Percentiles rank a stretch among this genome's conserved stretches.
Conservation (phyloP, 768 basidiomycete species). For the Crepidotus variabilis region DNA sequence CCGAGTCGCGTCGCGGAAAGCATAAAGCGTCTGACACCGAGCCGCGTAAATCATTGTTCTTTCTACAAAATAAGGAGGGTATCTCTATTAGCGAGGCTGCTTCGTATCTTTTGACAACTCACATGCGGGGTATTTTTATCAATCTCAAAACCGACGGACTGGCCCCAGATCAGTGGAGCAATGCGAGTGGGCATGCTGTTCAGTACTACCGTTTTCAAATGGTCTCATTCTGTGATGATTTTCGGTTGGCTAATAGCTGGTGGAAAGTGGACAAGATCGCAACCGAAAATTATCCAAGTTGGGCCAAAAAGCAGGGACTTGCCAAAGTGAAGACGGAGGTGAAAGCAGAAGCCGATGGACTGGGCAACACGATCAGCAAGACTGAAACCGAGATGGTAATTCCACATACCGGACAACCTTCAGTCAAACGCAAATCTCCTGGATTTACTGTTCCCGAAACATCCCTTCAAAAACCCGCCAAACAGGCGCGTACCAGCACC, state of each 20-base stretch:
- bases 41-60: neutral
- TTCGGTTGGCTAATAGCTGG: neutral
- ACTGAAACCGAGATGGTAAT: neutral
- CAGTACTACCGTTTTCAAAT: neutral
- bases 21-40: neutral
- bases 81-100: neutral
- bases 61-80: neutral
- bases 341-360: neutral
- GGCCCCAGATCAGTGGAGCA: neutral
- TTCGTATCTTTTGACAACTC: neutral
- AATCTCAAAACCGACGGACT: neutral
- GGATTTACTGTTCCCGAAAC: too few relatives aligned
- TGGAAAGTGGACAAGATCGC: neutral
- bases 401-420: neutral
- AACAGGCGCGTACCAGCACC: too few relatives aligned
- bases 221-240: neutral
- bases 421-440: too few relatives aligned
- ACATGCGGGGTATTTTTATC: neutral
- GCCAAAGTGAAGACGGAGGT: neutral
- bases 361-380: neutral
- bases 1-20: neutral
- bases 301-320: neutral
- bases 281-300: neutral
- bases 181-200: neutral
- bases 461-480: too few relatives aligned